A percentile compares a stretch with the other conserved stretches of the same genome.
These are phyloP conservation scores for Corynespora cassiicola DNA, from an alignment of 2,329 filamentous ascomycete species.

Conservation along the genomic window DNA sequence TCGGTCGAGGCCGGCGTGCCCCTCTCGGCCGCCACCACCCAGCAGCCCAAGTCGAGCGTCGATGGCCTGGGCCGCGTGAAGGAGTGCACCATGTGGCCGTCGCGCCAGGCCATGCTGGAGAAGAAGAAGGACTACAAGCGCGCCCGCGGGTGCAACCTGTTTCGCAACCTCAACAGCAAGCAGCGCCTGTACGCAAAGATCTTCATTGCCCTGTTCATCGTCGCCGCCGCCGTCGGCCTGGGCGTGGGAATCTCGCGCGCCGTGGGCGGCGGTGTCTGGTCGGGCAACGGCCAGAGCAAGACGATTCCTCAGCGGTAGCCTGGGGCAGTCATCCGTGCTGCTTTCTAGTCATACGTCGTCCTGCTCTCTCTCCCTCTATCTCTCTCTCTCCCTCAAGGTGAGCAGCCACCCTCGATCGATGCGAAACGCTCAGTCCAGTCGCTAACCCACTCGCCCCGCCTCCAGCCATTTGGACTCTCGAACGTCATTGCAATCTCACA, in stretches of 20 bases:
- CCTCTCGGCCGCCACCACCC: slow-evolving; percentile 47
- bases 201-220: slow-evolving; percentile 51
- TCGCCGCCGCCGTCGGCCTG: slow-evolving; percentile 55
- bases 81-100: slow-evolving; percentile 61
- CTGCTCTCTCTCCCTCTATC: neutral
- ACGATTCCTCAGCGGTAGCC: slow-evolving; percentile 30
- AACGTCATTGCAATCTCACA: too few relatives aligned
- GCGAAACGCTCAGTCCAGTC: too few relatives aligned
- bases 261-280: slow-evolving; percentile 56
- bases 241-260: slow-evolving; percentile 57
- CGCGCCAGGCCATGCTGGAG: slow-evolving; percentile 54
- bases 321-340: too few relatives aligned
- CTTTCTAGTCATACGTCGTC: slow-evolving; percentile 3
- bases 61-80: slow-evolving; percentile 53
- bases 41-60: slow-evolving; percentile 47
- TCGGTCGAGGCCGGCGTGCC: slow-evolving; percentile 44
- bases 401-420: too few relatives aligned
- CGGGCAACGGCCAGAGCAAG: slow-evolving; percentile 44
- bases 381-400: too few relatives aligned
- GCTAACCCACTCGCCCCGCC: neutral
- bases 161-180: slow-evolving; percentile 50
- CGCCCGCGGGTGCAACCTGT: slow-evolving; percentile 47
- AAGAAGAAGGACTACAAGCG: slow-evolving; percentile 48
- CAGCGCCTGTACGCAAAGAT: slow-evolving; percentile 55
- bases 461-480: too few relatives aligned